Evolutionary conservation across 306 rosid genomes (phyloP), one percentile per base, ranked within the genome.

Genomic region (Dryas drummondii): DNA sequence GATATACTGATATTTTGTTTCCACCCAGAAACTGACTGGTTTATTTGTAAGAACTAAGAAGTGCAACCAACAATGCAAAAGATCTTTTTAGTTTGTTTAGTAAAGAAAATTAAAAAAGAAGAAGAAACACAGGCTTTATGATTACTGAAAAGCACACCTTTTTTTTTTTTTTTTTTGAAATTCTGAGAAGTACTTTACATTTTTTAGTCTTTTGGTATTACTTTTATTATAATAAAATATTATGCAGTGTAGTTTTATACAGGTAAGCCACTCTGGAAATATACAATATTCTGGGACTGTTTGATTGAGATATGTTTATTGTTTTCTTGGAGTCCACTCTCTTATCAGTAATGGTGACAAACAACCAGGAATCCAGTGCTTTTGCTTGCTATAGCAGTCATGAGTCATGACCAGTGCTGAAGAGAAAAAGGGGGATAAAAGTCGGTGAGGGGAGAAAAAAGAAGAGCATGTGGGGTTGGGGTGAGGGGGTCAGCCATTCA

Each of bases 321-420:
- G 79, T 76, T 80, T 78, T 75, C 54, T 45, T 85, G 55, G 68
- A 19, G 52, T 44, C 81, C 81, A 70, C 57, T 81, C 58, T 80
- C 72, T 81, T 64, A 60, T 57, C 52, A 83, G 77, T 74, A 86
- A 85, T 80, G 84, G 93, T 80, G 93, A 86, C 89, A 87, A 73
- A 83, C 77, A 56, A 55, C 88, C 89, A 78, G 91, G 93, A 93
- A 88, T 89, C 88, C 64, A 82, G 91, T 69, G 82, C 83, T 77
- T 81, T 82, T 85, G 93, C 87, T 85, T 82, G 75, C 77, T 51
- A 74, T 81, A 65, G 58, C 27, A 45, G 66, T 56, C 7, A 71
- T 57, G 54, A 71, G 55, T 76, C 59, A 47, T 83, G 75, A 46
- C 71, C 62, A 47, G 72, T 52, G 81, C 69, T 77, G 48, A 32